A percentile compares a stretch with the other conserved stretches of the same genome.
These are phyloP conservation scores for Rhodosporidiobolus odoratus DNA, from an alignment of 768 basidiomycete species.

Conservation along the genomic window DNA sequence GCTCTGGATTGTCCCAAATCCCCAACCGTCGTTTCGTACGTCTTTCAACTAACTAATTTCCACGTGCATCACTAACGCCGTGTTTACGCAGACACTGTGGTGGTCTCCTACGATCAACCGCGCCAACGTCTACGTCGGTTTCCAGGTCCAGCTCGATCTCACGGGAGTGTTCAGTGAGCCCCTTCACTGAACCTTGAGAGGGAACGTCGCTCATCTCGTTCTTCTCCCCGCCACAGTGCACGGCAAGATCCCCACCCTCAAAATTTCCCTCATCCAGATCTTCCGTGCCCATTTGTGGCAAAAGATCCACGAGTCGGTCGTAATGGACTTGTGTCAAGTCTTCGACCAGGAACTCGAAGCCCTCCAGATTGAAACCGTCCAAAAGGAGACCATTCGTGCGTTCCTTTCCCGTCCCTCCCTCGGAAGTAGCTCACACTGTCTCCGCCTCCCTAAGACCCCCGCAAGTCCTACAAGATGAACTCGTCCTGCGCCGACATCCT, in stretches of 20 bases:
- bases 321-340: constrained; percentile 72
- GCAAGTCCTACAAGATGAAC: constrained; percentile 99
- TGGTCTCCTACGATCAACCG: constrained; percentile 82
- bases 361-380: constrained; percentile 95
- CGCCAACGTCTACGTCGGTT: constrained; percentile 98
- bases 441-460: constrained; percentile 56
- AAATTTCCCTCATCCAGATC: constrained; percentile 98
- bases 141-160: constrained; percentile 97
- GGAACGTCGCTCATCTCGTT: constrained; percentile 6
- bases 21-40: constrained; percentile 68
- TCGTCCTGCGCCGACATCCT: constrained; percentile 98
- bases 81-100: constrained; percentile 65
- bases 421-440: neutral
- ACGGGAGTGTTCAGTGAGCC: constrained; percentile 76
- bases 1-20: constrained; percentile 94
- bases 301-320: constrained; percentile 66
- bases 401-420: neutral
- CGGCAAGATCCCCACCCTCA: constrained; percentile 94
- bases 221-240: constrained; percentile 56
- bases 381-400: constrained; percentile 89
- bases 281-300: constrained; percentile 99
- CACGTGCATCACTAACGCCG: neutral
- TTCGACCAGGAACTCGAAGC: constrained; percentile 99
- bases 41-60: constrained; percentile 41
- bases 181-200: constrained; percentile 50